phyloP scores from a whole-genome alignment of 1,139 yeast genomes.

The Lodderomyces beijingensis region DNA sequence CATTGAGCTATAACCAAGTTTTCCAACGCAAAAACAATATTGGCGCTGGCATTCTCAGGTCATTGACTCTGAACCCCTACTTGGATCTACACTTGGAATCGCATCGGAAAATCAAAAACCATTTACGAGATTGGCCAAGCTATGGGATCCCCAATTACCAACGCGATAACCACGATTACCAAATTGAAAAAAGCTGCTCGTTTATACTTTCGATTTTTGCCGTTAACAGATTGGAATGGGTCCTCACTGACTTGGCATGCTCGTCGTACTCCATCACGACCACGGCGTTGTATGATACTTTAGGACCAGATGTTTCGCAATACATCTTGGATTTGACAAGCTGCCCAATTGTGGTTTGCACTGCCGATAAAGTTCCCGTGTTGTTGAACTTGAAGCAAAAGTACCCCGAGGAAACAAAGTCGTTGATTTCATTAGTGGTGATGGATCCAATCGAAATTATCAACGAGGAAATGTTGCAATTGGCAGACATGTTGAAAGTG shows the following conservation, averaged over 20 bases:
- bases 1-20: constrained; percentile 16
- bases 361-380: constrained; percentile 24
- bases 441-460: constrained; percentile 26
- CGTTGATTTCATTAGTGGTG: constrained; percentile 23
- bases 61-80: constrained; percentile 23
- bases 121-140: constrained; percentile 14
- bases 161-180: constrained; percentile 9
- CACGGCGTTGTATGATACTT: constrained; percentile 34
- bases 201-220: constrained; percentile 30
- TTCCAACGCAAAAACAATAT: constrained; percentile 16
- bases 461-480: constrained; percentile 12
- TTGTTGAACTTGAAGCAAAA: constrained; percentile 20
- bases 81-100: constrained; percentile 15
- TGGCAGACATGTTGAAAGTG: constrained; percentile 19
- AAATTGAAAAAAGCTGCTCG: constrained; percentile 16
- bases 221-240: constrained; percentile 32
- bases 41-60: constrained; percentile 28
- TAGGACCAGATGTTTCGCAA: constrained; percentile 26
- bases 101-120: constrained; percentile 22
- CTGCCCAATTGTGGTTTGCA: constrained; percentile 29
- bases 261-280: constrained; percentile 29
- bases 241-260: constrained; percentile 33
- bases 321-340: constrained; percentile 26
- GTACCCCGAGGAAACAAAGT: constrained; percentile 16
- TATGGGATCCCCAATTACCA: constrained; percentile 6